Conservation (phyloP, 768 basidiomycete species). For the Boletus huronensis region DNA sequence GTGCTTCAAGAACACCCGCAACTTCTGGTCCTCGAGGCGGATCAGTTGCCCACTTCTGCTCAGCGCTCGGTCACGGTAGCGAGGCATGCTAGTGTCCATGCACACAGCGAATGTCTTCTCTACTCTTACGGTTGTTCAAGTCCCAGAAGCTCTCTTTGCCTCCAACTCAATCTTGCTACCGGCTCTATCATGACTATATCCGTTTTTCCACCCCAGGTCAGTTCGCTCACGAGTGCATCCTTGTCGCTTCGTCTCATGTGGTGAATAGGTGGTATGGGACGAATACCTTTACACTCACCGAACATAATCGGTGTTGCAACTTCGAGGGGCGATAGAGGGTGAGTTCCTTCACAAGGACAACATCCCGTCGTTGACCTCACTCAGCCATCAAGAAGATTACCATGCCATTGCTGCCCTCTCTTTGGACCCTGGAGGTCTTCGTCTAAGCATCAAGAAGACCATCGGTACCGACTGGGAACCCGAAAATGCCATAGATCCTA, state of each 20-base stretch:
- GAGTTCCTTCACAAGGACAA: constrained; percentile 11
- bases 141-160: constrained; percentile 6
- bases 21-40: constrained; percentile 12
- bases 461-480: constrained; percentile 75
- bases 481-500: constrained; percentile 43
- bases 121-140: constrained; percentile 23
- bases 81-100: constrained; percentile 31
- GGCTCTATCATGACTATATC: constrained; percentile 67
- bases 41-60: constrained; percentile 4
- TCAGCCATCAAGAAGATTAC: constrained; percentile 88
- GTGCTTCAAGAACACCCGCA: not conserved
- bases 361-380: constrained; percentile 1
- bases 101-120: constrained; percentile 29
- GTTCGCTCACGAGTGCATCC: constrained; percentile 13
- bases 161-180: constrained; percentile 18
- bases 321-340: constrained; percentile 76
- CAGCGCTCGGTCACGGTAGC: constrained; percentile 5
- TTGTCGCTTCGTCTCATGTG: constrained; percentile 8
- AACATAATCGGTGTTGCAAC: constrained; percentile 75
- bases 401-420: constrained; percentile 73
- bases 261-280: constrained; percentile 52
- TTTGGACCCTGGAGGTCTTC: constrained; percentile 72
- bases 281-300: constrained; percentile 70
- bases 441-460: constrained; percentile 55
- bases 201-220: constrained; percentile 48